Conservation (phyloP, 352 stramenopile genomes). For the Globisporangium recalcitrans region DNA sequence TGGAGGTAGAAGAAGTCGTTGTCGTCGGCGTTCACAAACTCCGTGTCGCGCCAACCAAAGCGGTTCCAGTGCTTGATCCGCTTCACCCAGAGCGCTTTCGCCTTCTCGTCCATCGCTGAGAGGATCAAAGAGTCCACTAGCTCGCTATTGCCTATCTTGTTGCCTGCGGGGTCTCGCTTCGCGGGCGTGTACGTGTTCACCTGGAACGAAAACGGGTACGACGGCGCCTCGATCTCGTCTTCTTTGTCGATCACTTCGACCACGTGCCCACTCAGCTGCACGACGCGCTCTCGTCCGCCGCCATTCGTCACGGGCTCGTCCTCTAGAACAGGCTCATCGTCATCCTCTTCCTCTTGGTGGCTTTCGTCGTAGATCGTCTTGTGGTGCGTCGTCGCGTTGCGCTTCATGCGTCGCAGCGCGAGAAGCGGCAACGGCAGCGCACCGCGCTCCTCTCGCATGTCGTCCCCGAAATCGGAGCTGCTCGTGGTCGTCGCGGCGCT, state of each 20-base stretch:
- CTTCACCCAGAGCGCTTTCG: conserved; percentile 62
- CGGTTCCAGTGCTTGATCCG: conserved; percentile 61
- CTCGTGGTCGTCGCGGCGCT: conserved; percentile 17
- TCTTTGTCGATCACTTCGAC: conserved; percentile 57
- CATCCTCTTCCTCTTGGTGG: conserved; percentile 23
- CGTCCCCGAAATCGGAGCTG: conserved; percentile 6
- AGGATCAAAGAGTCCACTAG: conserved; percentile 49
- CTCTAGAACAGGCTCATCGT: conserved; percentile 16
- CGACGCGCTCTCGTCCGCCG: conserved; percentile 25
- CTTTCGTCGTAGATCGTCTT: conserved; percentile 31
- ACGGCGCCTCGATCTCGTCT: conserved; percentile 31
- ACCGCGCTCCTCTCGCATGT: neutral
- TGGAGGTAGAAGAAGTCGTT: conserved; percentile 39
- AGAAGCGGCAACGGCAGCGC: conserved; percentile 41
- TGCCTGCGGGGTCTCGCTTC: conserved; percentile 23
- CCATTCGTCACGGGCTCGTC: conserved; percentile 1
- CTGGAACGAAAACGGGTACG: conserved; percentile 54
- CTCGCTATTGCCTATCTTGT: conserved; percentile 29
- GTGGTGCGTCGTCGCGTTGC: conserved; percentile 11
- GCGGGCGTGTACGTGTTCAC: conserved; percentile 56
- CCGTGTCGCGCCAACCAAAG: conserved; percentile 61
- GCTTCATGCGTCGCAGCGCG: conserved; percentile 38
- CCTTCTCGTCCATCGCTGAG: conserved; percentile 32
- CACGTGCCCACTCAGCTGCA: conserved; percentile 57
- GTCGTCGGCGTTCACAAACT: conserved; percentile 32